Percentiles rank a stretch among this genome's conserved stretches.
Conservation (phyloP, 352 stramenopile species). For the Globisporangium polare region DNA sequence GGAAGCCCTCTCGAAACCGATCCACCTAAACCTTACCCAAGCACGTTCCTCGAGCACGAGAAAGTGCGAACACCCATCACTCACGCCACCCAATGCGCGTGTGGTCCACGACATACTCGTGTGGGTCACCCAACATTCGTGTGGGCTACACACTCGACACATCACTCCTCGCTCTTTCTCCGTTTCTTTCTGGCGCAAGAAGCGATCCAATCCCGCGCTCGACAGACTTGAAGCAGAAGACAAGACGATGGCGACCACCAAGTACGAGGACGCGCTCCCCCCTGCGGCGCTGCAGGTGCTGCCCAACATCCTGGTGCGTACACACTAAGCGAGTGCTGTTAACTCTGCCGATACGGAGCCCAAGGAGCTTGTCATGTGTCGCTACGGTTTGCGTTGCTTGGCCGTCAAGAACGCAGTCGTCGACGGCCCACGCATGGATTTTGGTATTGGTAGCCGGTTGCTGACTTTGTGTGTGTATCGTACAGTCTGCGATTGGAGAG, state of each 20-base stretch:
- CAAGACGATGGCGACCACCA: slow-evolving; percentile 6
- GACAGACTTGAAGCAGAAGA: background rate
- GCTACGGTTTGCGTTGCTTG: background rate
- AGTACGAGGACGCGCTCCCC: slow-evolving; percentile 26
- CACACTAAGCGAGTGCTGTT: background rate
- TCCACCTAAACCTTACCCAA: background rate
- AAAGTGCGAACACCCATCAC: slow-evolving; percentile 5
- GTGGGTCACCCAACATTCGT: too few relatives aligned
- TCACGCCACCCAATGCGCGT: background rate
- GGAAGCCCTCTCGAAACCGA: background rate
- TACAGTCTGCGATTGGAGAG: slow-evolving; percentile 62
- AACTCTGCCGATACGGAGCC: background rate
- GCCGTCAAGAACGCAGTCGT: background rate
- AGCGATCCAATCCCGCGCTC: background rate
- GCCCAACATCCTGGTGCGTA: slow-evolving; percentile 52
- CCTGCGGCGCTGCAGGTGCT: slow-evolving; percentile 45
- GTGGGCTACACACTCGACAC: background rate
- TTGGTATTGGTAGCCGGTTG: background rate
- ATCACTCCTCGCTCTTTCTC: too few relatives aligned
- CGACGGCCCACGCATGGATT: background rate
- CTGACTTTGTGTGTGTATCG: background rate
- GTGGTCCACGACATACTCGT: too few relatives aligned
- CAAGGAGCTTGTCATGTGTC: background rate
- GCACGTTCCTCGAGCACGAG: slow-evolving; percentile 11
- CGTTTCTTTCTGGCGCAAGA: background rate